Base-by-base conservation (phyloP, 331 rosid genomes). In the Malus hybrid region DNA sequence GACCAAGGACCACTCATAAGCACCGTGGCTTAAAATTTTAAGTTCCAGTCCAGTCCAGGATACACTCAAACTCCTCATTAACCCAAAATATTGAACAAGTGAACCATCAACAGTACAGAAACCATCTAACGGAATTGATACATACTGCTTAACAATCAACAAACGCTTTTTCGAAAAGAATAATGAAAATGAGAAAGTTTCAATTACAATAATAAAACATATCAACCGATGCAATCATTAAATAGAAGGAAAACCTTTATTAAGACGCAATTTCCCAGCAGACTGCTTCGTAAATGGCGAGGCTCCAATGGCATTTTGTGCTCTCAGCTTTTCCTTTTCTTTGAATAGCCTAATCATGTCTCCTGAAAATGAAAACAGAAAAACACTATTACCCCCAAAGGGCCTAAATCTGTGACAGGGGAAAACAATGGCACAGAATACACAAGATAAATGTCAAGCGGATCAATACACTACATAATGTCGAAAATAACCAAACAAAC, bases 191-290 rank as follows among this genome's bases (percentile, higher is more conserved):
- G 50, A 1, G 74, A 50, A 52, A 52, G 57, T 16, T 52, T 52
- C n/a, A 52, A 18, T 52, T 6, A 1, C 20, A 52, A 16, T 6
- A 52, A 15, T 6, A 52, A 16, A 52, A 52, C 57, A 16, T 15
- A 48, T 48, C 55, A 48, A 48, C 18, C 0, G 19, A 14, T 16
- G 4, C 1, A 16, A 52, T 52, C 57, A 16, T 52, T 6, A 52
- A 16, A 52, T 16, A 52, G 44, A 69, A 9, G 54, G 44, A 20
- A 70, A 69, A 93, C 98, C 98, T 89, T 83, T 93, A 79, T 88
- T 91, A 83, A 93, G 97, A 66, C 98, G 97, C 80, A 93, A 79
- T 75, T 93, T 96, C 67, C 96, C 98, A 66, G 98, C 98, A 84
- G 85, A 81, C 82, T 91, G 96, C 83, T 89, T 91, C 87, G 87